Evolutionary conservation across 331 rosid species (phyloP), one percentile per base, ranked within the genome.

Genomic region (Cydonia oblonga): DNA sequence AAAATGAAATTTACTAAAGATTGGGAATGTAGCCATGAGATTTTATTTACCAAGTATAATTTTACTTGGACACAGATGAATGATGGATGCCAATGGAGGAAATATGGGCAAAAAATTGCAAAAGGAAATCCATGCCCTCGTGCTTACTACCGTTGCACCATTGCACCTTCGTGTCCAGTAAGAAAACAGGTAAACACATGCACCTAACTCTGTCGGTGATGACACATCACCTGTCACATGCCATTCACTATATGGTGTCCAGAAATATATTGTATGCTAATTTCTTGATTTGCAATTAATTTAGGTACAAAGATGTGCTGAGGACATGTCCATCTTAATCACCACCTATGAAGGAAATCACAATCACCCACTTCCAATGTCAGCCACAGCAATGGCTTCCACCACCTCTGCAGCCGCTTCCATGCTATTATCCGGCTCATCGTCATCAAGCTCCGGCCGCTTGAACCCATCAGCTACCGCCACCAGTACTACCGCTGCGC

Each of bases 21-120:
- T 11, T 62, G 33, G 13, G 13, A 3, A 62, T 64, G 68, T 32
- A 64, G 5, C 18, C 22, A 4, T 62, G 68, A n/a, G 26, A 57
- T 61, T 23, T 35, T 35, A 35, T 19, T 59, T 9, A 58, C 23
- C 6, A 75, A 11, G 3, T 19, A 11, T 57, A 32, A 18, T 56
- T 25, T 16, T 33, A 3, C 13, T 57, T 26, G 28, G 66, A 51
- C 61, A 20, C 80, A 93, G 98, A 89, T 93, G 96, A 89, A 86
- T 23, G 98, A 93, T 66, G 98, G 98, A 23, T 91, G 98, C 6
- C 98, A 93, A 66, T 93, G 98, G 98, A 83, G 98, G 66, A 93
- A 93, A 75, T 93, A 93, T 35, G 98, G 98, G 25, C 98, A 93
- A 14, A 93, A 93, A 81, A 90, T 89, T 66, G 84, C 98, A 1